Evolutionary conservation across 2,329 filamentous ascomycete genomes (phyloP).

Genomic region (Aspergillus terreus): DNA sequence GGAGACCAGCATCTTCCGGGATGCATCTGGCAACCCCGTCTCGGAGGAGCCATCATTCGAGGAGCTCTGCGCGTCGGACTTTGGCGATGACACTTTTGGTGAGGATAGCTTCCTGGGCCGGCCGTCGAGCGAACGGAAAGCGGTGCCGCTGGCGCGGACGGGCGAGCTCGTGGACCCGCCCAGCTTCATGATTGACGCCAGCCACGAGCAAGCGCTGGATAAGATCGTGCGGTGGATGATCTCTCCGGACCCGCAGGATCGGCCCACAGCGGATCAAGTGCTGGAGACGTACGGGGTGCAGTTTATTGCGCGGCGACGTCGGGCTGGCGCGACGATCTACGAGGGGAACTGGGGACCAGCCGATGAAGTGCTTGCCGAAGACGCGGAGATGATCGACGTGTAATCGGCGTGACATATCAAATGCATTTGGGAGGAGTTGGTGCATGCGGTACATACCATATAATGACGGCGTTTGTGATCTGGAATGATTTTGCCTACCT

Average conservation of each 20-base stretch:
- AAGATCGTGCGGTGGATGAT: conserved; percentile 87
- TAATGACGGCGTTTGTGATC: conserved; percentile 21
- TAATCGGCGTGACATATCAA: conserved; percentile 31
- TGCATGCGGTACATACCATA: conserved; percentile 22
- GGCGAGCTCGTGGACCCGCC: conserved; percentile 68
- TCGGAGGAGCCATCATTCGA: conserved; percentile 43
- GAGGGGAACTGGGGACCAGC: conserved; percentile 93
- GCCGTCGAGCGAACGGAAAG: conserved; percentile 21
- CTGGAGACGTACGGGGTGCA: conserved; percentile 68
- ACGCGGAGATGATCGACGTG: conserved; percentile 63
- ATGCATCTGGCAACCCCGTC: conserved; percentile 68
- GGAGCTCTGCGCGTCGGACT: conserved; percentile 41
- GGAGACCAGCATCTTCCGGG: conserved; percentile 66
- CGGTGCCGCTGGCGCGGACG: conserved; percentile 36
- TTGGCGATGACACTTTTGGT: conserved; percentile 43
- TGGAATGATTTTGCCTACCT: conserved; percentile 4
- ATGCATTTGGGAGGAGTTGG: conserved; percentile 34
- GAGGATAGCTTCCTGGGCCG: conserved; percentile 33
- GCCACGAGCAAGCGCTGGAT: conserved; percentile 73
- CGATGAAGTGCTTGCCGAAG: conserved; percentile 57
- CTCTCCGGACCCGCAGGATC: conserved; percentile 64
- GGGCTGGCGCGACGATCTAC: conserved; percentile 87
- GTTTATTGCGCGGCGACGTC: conserved; percentile 74
- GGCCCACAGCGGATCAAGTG: conserved; percentile 72
- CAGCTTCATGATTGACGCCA: conserved; percentile 78